phyloP scores from a whole-genome alignment of 176 grass and related monocot species.

The Hordeum marinum region DNA sequence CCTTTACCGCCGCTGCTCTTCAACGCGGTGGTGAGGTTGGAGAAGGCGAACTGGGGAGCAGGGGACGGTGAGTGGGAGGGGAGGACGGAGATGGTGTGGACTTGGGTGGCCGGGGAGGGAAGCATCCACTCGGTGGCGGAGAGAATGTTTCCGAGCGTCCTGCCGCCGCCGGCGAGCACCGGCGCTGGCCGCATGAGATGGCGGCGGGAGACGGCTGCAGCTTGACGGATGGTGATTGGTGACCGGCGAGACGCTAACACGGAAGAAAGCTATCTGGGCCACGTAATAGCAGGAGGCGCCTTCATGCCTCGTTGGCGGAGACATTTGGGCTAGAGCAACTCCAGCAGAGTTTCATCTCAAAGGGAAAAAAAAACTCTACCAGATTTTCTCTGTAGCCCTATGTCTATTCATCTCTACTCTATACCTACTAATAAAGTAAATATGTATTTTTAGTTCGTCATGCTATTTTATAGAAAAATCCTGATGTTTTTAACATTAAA shows the following conservation, averaged over 20 bases:
- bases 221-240: not conserved
- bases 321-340: no score
- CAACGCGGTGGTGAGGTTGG: constrained; percentile 39
- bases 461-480: no score
- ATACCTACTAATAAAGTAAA: no score
- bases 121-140: constrained; percentile 64
- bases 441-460: no score
- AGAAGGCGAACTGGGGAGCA: constrained; percentile 31
- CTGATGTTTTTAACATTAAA: no score
- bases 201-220: not conserved
- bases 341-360: no score
- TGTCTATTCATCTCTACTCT: no score
- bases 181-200: constrained; percentile 30
- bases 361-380: no score
- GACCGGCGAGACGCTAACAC: not conserved
- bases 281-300: not conserved
- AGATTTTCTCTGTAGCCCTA: no score
- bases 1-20: not conserved
- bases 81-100: constrained; percentile 58
- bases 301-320: no score
- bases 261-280: not conserved
- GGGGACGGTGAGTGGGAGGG: constrained; percentile 1
- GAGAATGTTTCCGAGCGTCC: constrained; percentile 26
- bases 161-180: constrained; percentile 31
- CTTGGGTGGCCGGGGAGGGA: constrained; percentile 47